Conservation (phyloP, 305 asterid genomes). For the Coffea humblotiana region DNA sequence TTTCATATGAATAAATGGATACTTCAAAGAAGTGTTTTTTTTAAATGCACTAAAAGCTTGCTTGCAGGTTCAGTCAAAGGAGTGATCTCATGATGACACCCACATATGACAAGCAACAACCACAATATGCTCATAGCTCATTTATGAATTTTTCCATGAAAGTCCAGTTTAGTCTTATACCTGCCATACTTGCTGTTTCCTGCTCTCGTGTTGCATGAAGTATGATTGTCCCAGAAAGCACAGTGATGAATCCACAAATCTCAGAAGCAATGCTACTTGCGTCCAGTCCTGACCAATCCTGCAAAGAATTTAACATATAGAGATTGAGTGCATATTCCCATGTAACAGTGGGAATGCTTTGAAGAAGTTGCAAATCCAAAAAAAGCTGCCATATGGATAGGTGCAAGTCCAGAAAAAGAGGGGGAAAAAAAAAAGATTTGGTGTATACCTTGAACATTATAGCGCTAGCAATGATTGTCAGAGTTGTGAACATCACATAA, state of each 20-base stretch:
- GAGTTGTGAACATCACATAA: constrained; percentile 85
- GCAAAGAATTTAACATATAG: constrained; percentile 11
- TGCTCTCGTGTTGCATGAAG: constrained; percentile 80
- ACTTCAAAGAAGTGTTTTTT: background rate
- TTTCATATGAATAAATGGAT: background rate
- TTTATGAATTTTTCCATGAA: background rate
- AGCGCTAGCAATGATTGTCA: constrained; percentile 72
- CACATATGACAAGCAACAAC: background rate
- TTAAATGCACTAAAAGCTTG: background rate
- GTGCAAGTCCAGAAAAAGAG: background rate
- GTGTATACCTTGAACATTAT: constrained; percentile 77
- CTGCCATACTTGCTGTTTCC: constrained; percentile 50
- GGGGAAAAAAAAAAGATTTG: too few species aligned
- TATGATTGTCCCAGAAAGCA: constrained; percentile 75
- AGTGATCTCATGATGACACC: background rate
- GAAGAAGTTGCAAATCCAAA: background rate
- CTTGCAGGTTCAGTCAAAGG: background rate
- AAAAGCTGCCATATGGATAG: background rate
- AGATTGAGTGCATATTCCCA: constrained; percentile 4
- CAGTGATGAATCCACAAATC: constrained; percentile 78
- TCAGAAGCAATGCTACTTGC: constrained; percentile 75
- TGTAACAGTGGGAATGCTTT: background rate
- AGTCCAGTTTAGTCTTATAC: constrained; percentile 26
- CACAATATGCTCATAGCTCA: constrained; percentile 3
- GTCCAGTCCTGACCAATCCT: constrained; percentile 87